phyloP scores from a whole-genome alignment of 441 rosid species.

The Populus tomentosa region DNA sequence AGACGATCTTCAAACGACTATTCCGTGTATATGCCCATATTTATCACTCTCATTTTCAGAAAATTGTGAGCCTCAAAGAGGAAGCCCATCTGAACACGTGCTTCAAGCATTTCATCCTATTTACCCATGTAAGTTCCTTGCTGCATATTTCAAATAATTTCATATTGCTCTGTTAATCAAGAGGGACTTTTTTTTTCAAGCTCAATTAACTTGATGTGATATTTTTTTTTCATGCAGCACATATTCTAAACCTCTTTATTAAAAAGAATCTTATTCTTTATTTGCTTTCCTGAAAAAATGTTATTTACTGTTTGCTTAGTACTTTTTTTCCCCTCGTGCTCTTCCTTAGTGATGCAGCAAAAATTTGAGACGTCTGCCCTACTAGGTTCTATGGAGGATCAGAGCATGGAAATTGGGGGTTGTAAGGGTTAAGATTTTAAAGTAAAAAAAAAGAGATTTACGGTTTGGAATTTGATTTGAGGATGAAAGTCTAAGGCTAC shows the following conservation, averaged over 20 bases:
- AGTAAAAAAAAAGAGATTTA: background rate
- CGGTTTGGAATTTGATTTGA: background rate
- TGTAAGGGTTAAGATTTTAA: background rate
- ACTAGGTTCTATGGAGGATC: background rate
- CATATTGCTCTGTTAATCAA: background rate
- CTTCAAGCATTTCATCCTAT: slow-evolving; percentile 95
- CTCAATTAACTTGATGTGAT: background rate
- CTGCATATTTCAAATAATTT: background rate
- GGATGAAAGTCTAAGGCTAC: background rate
- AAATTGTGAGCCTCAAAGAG: slow-evolving; percentile 96
- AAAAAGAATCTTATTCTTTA: too few species aligned
- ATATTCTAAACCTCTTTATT: background rate
- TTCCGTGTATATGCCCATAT: slow-evolving; percentile 98
- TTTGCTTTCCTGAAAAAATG: background rate
- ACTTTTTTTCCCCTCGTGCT: background rate
- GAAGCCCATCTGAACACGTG: slow-evolving; percentile 99
- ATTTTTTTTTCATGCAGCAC: background rate
- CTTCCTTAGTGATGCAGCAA: background rate
- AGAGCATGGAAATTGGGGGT: background rate
- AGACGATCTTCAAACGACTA: slow-evolving; percentile 86
- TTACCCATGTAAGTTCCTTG: slow-evolving; percentile 69
- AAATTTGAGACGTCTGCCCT: background rate
- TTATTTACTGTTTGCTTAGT: background rate
- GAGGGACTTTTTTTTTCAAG: background rate
- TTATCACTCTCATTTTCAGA: slow-evolving; percentile 96